These are phyloP conservation scores for Adansonia rubrostipa DNA, from an alignment of 441 rosid genomes.

Conservation along the genomic window DNA sequence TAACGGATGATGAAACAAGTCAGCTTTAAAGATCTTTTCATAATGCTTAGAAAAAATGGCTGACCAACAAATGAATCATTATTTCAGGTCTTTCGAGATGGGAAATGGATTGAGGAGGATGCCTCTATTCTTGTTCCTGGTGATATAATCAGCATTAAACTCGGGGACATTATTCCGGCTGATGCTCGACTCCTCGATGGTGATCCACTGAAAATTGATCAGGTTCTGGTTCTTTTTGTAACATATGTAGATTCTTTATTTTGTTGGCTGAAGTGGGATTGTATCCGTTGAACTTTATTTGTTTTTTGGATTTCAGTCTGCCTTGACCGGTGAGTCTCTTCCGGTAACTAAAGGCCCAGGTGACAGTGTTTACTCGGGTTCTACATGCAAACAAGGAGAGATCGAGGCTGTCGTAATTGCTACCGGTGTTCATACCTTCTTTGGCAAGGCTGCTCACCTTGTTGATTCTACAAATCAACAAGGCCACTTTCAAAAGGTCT, in stretches of 20 bases:
- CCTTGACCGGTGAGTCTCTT: slow-evolving; percentile 56
- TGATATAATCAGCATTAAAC: slow-evolving; percentile 51
- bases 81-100: slow-evolving; percentile 52
- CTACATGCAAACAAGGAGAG: slow-evolving; percentile 59
- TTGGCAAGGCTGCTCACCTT: slow-evolving; percentile 57
- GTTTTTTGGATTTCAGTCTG: slow-evolving; percentile 39
- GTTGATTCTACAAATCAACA: slow-evolving; percentile 53
- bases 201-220: slow-evolving; percentile 56
- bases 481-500: slow-evolving; percentile 57
- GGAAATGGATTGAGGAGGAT: slow-evolving; percentile 55
- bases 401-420: slow-evolving; percentile 55
- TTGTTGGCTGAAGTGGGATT: background rate
- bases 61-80: slow-evolving; percentile 5
- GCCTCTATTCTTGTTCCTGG: slow-evolving; percentile 56
- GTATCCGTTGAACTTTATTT: slow-evolving; percentile 12
- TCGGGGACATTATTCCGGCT: slow-evolving; percentile 56
- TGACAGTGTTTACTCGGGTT: slow-evolving; percentile 53
- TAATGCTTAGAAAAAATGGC: background rate
- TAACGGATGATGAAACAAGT: slow-evolving; percentile 7
- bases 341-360: slow-evolving; percentile 54
- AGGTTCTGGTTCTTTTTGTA: slow-evolving; percentile 50
- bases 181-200: slow-evolving; percentile 59
- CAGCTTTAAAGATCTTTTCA: background rate
- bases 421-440: slow-evolving; percentile 55
- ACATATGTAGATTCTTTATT: background rate